These are phyloP conservation scores for Henckelia pumila DNA, from an alignment of 257 asterid species.

Conservation along the genomic window DNA sequence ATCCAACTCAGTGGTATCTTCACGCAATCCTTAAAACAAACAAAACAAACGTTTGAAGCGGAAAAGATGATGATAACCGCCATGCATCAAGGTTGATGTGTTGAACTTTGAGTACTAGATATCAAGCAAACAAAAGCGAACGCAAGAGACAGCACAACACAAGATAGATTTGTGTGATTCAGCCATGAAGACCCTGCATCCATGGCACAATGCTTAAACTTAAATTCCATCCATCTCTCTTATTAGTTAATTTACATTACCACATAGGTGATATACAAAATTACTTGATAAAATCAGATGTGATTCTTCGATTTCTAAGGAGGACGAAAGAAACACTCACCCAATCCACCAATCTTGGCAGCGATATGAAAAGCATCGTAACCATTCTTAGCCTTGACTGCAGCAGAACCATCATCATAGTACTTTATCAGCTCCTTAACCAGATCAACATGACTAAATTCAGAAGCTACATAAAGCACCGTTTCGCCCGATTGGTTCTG, in stretches of 20 bases:
- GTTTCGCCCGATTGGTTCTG: slow-evolving; percentile 78
- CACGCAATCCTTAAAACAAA: too few species aligned
- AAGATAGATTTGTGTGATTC: too few species aligned
- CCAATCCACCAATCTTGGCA: slow-evolving; percentile 65
- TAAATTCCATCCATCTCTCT: background rate
- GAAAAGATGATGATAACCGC: too few species aligned
- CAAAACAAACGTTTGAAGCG: too few species aligned
- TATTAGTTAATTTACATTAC: too few species aligned
- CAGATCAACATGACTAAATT: slow-evolving; percentile 45
- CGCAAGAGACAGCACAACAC: background rate
- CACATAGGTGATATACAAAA: too few species aligned
- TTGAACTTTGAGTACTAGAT: background rate
- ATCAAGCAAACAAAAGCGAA: background rate
- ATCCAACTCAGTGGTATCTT: too few species aligned
- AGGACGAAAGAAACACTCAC: slow-evolving; percentile 30
- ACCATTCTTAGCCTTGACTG: slow-evolving; percentile 67
- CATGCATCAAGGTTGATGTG: background rate
- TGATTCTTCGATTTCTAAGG: background rate
- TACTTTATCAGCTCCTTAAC: slow-evolving; percentile 57
- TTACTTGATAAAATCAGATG: too few species aligned
- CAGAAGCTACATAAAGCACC: slow-evolving; percentile 68
- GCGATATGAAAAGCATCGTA: slow-evolving; percentile 80
- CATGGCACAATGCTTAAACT: background rate
- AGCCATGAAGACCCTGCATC: too few species aligned
- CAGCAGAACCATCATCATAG: slow-evolving; percentile 51